Evolutionary conservation across 164 flowering plant genomes (phyloP).

Genomic region (Magnolia officinalis): DNA sequence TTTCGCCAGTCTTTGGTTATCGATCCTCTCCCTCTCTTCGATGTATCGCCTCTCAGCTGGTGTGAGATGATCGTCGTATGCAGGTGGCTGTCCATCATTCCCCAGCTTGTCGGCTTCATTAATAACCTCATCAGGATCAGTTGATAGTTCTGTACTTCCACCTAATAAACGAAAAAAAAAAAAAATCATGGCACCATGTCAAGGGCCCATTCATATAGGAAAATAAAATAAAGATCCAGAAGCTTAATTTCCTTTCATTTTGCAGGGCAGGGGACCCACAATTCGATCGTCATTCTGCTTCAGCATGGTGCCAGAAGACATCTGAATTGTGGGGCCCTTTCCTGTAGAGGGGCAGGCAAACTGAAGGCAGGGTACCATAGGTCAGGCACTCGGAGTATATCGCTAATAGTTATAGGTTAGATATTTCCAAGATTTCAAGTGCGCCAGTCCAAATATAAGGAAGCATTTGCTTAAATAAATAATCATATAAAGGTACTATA

Average conservation of each 20-base stretch:
- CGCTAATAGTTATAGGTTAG: neutral
- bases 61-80: constrained; percentile 55
- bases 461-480: no score
- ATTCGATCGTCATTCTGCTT: no score
- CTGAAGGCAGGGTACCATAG: no score
- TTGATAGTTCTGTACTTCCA: constrained; percentile 31
- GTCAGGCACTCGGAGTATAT: no score
- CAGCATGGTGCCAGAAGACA: no score
- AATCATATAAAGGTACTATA: neutral
- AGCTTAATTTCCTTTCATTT: no score
- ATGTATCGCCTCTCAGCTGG: constrained; percentile 89
- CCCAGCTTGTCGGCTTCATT: constrained; percentile 27
- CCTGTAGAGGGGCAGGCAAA: no score
- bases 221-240: no score
- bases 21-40: constrained; percentile 67
- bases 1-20: constrained; percentile 58
- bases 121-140: constrained; percentile 31
- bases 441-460: neutral
- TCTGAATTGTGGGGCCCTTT: no score
- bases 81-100: constrained; percentile 33
- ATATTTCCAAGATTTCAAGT: neutral
- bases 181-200: neutral
- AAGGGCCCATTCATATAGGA: no score
- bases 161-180: constrained; percentile 19
- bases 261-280: no score